These are phyloP conservation scores for Panicum miliaceum DNA, from an alignment of 176 grass and related monocot genomes.

Conservation along the genomic window DNA sequence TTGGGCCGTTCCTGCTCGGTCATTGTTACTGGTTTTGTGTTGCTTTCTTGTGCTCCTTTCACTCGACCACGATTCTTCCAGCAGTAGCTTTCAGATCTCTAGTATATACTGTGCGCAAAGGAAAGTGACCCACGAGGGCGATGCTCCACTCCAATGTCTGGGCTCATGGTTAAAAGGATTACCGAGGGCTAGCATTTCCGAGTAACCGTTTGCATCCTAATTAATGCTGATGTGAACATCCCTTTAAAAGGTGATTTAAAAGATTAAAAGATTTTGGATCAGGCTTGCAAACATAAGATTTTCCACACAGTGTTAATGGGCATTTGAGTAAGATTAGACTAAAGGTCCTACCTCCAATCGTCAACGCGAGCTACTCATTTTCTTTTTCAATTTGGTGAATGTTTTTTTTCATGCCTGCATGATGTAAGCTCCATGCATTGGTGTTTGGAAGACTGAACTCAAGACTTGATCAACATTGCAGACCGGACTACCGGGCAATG, in stretches of 20 bases:
- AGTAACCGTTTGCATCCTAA: background rate
- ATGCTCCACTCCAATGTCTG: background rate
- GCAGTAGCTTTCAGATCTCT: background rate
- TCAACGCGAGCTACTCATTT: background rate
- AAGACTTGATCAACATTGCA: background rate
- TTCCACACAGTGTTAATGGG: no score
- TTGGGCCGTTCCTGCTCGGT: background rate
- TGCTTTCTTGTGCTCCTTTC: background rate
- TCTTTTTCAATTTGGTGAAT: background rate
- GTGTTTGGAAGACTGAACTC: background rate
- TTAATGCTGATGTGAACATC: background rate
- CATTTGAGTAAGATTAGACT: no score
- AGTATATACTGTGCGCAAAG: background rate
- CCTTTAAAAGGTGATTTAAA: no score
- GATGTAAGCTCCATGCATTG: background rate
- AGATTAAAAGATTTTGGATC: no score
- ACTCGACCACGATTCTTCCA: background rate
- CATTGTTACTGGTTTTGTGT: conserved; percentile 11
- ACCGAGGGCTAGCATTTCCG: background rate
- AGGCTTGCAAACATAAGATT: no score
- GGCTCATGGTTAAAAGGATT: background rate
- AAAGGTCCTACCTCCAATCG: background rate
- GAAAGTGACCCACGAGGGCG: background rate
- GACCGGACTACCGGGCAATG: background rate
- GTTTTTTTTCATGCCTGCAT: background rate